Evolutionary conservation across 139 green algal species (phyloP).

Genomic region (Microglena sp.): DNA sequence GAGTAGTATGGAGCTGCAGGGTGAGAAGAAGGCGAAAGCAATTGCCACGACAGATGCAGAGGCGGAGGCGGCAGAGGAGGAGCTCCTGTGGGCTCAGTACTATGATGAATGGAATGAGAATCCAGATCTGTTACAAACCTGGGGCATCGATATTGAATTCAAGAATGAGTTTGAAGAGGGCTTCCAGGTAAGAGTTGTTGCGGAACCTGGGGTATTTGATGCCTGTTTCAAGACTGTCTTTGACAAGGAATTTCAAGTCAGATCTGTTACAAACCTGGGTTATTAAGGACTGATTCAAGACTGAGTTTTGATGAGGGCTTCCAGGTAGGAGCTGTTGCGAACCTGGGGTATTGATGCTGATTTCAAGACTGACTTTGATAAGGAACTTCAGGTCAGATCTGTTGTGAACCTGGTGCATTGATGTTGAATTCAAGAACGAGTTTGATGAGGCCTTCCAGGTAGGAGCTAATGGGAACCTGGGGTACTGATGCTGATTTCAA

Average conservation of each 20-base stretch:
- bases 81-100: conserved; percentile 27
- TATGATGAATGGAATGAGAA: conserved; percentile 67
- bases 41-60: neutral
- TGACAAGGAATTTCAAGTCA: conserved; percentile 60
- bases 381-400: neutral
- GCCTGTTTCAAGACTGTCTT: neutral
- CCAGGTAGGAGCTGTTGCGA: conserved; percentile 13
- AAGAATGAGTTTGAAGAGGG: conserved; percentile 47
- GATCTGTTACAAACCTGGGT: conserved; percentile 56
- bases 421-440: neutral
- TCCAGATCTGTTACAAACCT: conserved; percentile 56
- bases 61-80: conserved; percentile 13
- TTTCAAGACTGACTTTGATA: neutral
- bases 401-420: neutral
- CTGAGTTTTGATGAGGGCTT: conserved; percentile 41
- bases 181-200: conserved; percentile 23
- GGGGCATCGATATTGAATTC: conserved; percentile 44
- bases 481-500: neutral
- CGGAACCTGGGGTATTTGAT: neutral
- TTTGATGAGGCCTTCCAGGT: neutral
- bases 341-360: neutral
- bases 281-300: conserved; percentile 41
- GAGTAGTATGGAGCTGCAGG: neutral
- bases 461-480: neutral
- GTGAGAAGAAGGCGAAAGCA: neutral